A percentile compares a stretch with the other conserved stretches of the same genome.
Evolutionary conservation across 2,329 filamentous ascomycete species (phyloP).

Genomic region (Penicillium hesseltinei): DNA sequence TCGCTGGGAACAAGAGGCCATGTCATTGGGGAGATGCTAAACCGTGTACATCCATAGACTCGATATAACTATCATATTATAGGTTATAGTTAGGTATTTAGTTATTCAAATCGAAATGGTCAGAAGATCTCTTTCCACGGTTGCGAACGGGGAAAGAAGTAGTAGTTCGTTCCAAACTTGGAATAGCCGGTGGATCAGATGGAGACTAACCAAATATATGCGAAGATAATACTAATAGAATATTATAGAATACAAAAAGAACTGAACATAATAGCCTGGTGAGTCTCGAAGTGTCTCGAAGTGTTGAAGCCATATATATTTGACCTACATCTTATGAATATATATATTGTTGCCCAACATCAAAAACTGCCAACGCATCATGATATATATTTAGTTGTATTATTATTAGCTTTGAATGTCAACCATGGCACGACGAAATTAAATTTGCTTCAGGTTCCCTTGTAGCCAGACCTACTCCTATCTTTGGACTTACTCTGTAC

Average conservation of each 20-base stretch:
- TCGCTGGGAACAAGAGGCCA: neutral
- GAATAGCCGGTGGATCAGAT: constrained; percentile 13
- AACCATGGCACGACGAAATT: constrained; percentile 16
- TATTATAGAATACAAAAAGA: no score
- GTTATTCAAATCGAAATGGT: neutral
- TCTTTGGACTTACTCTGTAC: neutral
- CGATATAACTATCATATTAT: neutral
- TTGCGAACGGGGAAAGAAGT: neutral
- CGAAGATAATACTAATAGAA: neutral
- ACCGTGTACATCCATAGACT: no score
- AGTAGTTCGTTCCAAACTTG: constrained; percentile 19
- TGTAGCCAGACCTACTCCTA: neutral
- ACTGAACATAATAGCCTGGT: no score
- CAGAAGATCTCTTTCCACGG: neutral
- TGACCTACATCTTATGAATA: neutral
- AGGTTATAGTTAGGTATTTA: neutral
- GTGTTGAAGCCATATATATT: neutral
- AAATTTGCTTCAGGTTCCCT: neutral
- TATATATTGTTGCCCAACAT: constrained; percentile 17
- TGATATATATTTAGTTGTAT: neutral
- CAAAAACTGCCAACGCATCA: constrained; percentile 27
- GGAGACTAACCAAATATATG: constrained; percentile 1
- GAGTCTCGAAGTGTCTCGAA: neutral
- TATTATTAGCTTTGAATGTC: constrained; percentile 1
- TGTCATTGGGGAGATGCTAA: neutral